A percentile compares a stretch with the other conserved stretches of the same genome.
Evolutionary conservation across 129 eudicot species (phyloP).

Genomic region (Oenanthe sinensis): DNA sequence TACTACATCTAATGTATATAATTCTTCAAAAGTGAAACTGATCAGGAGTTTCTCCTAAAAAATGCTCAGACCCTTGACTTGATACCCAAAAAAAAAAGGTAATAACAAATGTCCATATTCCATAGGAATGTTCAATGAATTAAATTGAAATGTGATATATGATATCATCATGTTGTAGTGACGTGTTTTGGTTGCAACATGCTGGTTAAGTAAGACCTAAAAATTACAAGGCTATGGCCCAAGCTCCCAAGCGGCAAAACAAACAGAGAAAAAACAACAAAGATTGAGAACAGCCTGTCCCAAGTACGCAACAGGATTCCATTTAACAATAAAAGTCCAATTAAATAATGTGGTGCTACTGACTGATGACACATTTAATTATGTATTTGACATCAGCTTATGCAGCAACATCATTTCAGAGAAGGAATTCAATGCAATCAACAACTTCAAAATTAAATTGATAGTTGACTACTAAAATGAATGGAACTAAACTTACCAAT

Average conservation of each 20-base stretch:
- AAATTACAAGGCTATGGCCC: neutral
- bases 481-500: conserved; percentile 42
- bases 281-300: neutral
- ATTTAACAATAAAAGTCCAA: neutral
- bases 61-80: neutral
- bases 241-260: neutral
- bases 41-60: neutral
- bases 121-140: neutral
- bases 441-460: neutral
- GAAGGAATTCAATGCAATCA: neutral
- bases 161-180: neutral
- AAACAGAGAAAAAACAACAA: neutral
- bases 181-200: neutral
- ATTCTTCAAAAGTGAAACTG: neutral
- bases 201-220: neutral
- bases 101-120: neutral
- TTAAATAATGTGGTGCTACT: neutral
- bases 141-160: too few species aligned
- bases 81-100: neutral
- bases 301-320: neutral
- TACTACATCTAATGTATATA: neutral
- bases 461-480: neutral
- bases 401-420: conserved; percentile 5
- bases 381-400: neutral
- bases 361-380: neutral